Conservation (phyloP, 129 eudicot species). For the Saposhnikovia divaricata region DNA sequence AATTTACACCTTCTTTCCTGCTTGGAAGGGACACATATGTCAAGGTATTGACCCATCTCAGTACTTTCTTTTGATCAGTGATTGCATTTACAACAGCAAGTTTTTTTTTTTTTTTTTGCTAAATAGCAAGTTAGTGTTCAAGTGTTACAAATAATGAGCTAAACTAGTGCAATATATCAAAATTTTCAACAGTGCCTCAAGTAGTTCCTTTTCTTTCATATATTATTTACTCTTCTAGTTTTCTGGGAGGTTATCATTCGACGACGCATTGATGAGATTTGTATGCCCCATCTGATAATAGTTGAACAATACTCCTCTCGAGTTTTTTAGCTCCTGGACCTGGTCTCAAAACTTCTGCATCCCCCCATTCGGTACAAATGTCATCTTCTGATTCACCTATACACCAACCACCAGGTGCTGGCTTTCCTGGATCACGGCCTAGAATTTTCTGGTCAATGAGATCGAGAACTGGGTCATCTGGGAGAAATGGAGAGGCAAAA, state of each 20-base stretch:
- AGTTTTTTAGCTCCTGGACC: constrained; percentile 71
- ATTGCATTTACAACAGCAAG: constrained; percentile 1
- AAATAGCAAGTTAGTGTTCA: background rate
- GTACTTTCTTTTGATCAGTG: background rate
- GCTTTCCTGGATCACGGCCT: constrained; percentile 43
- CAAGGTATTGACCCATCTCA: background rate
- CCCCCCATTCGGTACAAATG: constrained; percentile 72
- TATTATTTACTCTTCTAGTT: background rate
- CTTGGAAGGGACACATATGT: background rate
- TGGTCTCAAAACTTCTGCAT: constrained; percentile 82
- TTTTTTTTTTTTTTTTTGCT: no score
- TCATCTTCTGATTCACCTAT: constrained; percentile 45
- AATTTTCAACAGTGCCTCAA: background rate
- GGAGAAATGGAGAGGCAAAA: constrained; percentile 62
- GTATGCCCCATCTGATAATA: constrained; percentile 41
- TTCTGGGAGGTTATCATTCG: constrained; percentile 26
- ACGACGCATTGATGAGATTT: constrained; percentile 47
- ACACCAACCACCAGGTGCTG: constrained; percentile 99
- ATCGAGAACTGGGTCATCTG: constrained; percentile 65
- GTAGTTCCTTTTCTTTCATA: background rate
- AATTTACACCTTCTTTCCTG: background rate
- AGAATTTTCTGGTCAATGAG: constrained; percentile 60
- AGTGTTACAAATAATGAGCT: background rate
- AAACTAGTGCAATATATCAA: background rate
- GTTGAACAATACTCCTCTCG: constrained; percentile 46